Conservation (phyloP, 106 monocot genomes). For the Cymbidium sinense region DNA sequence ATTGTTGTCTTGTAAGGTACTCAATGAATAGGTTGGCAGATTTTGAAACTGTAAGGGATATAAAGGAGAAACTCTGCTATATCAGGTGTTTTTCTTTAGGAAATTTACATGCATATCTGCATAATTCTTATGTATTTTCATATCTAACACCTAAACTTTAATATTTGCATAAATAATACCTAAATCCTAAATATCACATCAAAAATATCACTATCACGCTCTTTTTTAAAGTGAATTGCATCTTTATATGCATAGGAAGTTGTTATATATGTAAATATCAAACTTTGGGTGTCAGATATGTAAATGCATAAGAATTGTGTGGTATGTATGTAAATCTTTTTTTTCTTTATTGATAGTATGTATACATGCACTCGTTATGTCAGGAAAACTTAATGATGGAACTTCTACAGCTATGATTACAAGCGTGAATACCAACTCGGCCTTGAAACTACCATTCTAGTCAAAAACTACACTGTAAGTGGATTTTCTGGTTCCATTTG, state of each 20-base stretch:
- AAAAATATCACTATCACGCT: too few relatives aligned
- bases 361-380: neutral
- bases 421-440: slow-evolving; percentile 98
- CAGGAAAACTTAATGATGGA: neutral
- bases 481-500: slow-evolving; percentile 1
- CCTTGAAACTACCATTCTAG: slow-evolving; percentile 97
- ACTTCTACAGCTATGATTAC: slow-evolving; percentile 83
- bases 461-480: slow-evolving; percentile 98
- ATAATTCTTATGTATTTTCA: too few relatives aligned
- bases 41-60: slow-evolving; percentile 90
- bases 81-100: slow-evolving; percentile 45
- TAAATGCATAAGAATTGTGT: too few relatives aligned
- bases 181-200: too few relatives aligned
- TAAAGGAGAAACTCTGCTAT: slow-evolving; percentile 96
- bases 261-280: too few relatives aligned
- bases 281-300: too few relatives aligned
- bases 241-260: too few relatives aligned
- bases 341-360: neutral
- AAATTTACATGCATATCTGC: too few relatives aligned
- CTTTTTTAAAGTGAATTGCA: too few relatives aligned
- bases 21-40: slow-evolving; percentile 88
- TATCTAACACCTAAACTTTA: too few relatives aligned
- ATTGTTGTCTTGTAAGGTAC: slow-evolving; percentile 47
- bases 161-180: too few relatives aligned
- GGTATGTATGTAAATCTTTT: too few relatives aligned